These are phyloP conservation scores for Cubamyces lactineus DNA, from an alignment of 768 basidiomycete genomes.

Conservation along the genomic window DNA sequence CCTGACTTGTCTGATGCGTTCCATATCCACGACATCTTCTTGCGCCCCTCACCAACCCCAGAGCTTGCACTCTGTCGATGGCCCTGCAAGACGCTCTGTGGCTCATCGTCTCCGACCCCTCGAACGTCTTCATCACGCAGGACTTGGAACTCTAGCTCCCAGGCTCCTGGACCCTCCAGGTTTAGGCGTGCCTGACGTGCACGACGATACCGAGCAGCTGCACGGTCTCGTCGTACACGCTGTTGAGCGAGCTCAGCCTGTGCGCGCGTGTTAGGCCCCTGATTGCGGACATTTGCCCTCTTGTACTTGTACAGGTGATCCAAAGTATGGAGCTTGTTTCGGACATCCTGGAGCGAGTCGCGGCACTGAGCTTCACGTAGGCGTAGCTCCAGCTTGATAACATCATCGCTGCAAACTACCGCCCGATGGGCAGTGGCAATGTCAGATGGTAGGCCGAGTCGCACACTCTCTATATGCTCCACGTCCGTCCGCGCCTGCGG, in stretches of 20 bases:
- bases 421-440: constrained; percentile 2
- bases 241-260: neutral
- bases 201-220: neutral
- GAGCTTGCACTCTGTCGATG: neutral
- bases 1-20: neutral
- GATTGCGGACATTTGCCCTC: no score
- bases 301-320: constrained; percentile 20
- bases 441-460: constrained; percentile 29
- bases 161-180: neutral
- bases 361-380: constrained; percentile 26
- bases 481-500: neutral
- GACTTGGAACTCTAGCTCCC: neutral
- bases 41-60: neutral
- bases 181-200: neutral
- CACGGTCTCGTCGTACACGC: neutral
- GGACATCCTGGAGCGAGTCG: constrained; percentile 20
- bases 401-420: constrained; percentile 16
- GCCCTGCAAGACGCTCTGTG: neutral
- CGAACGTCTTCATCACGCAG: neutral
- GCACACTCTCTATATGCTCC: constrained; percentile 23
- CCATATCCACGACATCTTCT: neutral
- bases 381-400: constrained; percentile 6
- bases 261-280: constrained; percentile 15
- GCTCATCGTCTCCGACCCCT: neutral
- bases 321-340: constrained; percentile 24